Evolutionary conservation across 192 early-diverging fungal species (phyloP).

Genomic region (Backusella circina): DNA sequence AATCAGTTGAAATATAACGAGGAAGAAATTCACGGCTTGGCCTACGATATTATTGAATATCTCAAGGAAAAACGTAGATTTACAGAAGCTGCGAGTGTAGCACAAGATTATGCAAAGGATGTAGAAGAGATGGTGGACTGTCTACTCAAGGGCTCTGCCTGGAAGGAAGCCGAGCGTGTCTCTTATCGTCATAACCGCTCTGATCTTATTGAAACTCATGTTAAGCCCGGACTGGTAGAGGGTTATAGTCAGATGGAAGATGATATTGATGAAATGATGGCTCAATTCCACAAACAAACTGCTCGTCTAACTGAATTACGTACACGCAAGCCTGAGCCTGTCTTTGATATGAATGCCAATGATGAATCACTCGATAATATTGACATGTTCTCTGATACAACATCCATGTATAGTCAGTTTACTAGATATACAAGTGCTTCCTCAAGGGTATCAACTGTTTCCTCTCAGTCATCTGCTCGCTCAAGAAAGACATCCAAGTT

Average conservation of each 20-base stretch:
- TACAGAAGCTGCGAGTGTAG: slow-evolving; percentile 62
- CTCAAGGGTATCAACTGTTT: slow-evolving; percentile 55
- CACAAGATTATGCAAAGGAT: slow-evolving; percentile 71
- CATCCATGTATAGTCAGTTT: slow-evolving; percentile 87
- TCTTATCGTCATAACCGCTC: slow-evolving; percentile 51
- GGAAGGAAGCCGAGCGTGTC: slow-evolving; percentile 74
- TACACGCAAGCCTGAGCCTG: slow-evolving; percentile 47
- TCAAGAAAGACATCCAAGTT: slow-evolving; percentile 65
- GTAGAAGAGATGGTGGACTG: slow-evolving; percentile 64
- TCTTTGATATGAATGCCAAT: slow-evolving; percentile 24
- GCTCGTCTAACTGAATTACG: slow-evolving; percentile 54
- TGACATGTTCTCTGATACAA: slow-evolving; percentile 94
- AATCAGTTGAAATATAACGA: slow-evolving; percentile 45
- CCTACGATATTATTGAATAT: slow-evolving; percentile 49
- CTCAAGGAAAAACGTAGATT: slow-evolving; percentile 59
- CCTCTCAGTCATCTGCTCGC: slow-evolving; percentile 22
- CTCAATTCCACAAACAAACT: slow-evolving; percentile 62
- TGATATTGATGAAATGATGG: slow-evolving; percentile 59
- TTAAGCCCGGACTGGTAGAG: slow-evolving; percentile 62
- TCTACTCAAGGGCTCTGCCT: slow-evolving; percentile 67
- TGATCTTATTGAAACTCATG: slow-evolving; percentile 75
- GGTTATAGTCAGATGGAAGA: slow-evolving; percentile 54
- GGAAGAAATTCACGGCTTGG: slow-evolving; percentile 46
- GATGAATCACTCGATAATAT: slow-evolving; percentile 77
- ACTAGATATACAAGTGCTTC: slow-evolving; percentile 73